Base-by-base conservation (phyloP, 2,329 filamentous ascomycete genomes). In the Thielaviopsis ethacetica region DNA sequence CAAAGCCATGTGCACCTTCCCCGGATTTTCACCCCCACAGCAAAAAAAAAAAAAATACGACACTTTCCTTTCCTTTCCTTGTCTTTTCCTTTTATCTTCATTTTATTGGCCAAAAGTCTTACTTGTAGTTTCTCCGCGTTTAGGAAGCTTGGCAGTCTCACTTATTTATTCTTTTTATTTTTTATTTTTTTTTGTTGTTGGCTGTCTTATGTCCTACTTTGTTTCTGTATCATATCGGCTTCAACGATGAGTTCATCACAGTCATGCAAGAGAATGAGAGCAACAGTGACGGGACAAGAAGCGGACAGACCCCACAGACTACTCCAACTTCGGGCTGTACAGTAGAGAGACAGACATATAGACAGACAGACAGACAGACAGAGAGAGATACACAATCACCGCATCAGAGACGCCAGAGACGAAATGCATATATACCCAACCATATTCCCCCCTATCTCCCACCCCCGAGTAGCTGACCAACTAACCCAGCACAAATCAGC, bases 371-470 rank as follows among this genome's bases (percentile, higher is more conserved):
- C 3, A 26, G 24, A 26, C 3, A 26, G 24, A 26, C 3, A 26
- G 24, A 26, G 24, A 26, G 24, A 26, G 30, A 34, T 12, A 10
- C 10, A 12, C 10, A 34, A 9, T 9, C 10, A 34, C 30, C 30
- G 30, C 2, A 34, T 9, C 30, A 12, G 30, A 34, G 30, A 12
- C 5, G 7, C n/a, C n/a, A 12, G 10, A 34, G 30, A 34, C 30
- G 10, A 21, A 6, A 17, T 59, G 56, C 49, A 54, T 53, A 52
- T 60, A 53, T 57, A 61, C 59, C 21, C 44, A 53, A 62, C 44
- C 12, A n/a, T 57, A 19, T 15, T 21, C 19, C 41, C 17, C 38
- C 22, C 12, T n/a, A 26, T 57, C 34, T 15, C 24, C 24, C 34
- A 7, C 6, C 2, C 24, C 22, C 10, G 6, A 19, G 5, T 3